phyloP scores from a whole-genome alignment of 257 asterid species.

The Datura wrightii region DNA sequence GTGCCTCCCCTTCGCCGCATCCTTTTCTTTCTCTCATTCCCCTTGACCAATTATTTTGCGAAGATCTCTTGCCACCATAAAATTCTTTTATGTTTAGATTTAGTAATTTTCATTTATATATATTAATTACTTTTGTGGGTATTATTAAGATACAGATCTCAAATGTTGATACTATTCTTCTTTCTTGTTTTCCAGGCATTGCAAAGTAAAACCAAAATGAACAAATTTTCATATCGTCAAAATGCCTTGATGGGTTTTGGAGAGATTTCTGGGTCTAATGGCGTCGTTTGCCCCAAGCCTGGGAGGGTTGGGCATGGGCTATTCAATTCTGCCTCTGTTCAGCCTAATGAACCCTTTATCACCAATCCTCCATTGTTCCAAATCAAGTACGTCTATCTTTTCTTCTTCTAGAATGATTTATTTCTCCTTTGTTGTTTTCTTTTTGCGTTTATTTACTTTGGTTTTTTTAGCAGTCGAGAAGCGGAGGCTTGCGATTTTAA shows the following conservation, averaged over 20 bases:
- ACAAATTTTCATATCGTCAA: neutral
- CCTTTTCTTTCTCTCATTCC: neutral
- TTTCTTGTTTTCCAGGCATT: slow-evolving; percentile 7
- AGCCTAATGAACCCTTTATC: neutral
- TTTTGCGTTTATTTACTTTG: neutral
- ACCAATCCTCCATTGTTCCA: slow-evolving; percentile 34
- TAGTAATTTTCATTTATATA: neutral
- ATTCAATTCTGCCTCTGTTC: neutral
- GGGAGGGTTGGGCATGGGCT: slow-evolving; percentile 32
- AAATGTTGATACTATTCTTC: neutral
- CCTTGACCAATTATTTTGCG: neutral
- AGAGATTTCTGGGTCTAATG: slow-evolving; percentile 28
- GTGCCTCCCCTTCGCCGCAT: neutral
- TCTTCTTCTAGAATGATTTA: neutral
- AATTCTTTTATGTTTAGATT: neutral
- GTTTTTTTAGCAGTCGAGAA: slow-evolving; percentile 38
- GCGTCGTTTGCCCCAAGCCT: slow-evolving; percentile 61
- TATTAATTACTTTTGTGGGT: neutral
- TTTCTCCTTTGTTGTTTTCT: neutral
- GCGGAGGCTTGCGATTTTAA: slow-evolving; percentile 50
- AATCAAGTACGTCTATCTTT: slow-evolving; percentile 36
- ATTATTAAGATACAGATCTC: neutral
- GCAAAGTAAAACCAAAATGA: neutral
- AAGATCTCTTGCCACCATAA: slow-evolving; percentile 1
- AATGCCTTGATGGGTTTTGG: slow-evolving; percentile 1